Evolutionary conservation across 139 green algal species (phyloP), one percentile per base, ranked within the genome.

Genomic region (Coccomyxa sp.): DNA sequence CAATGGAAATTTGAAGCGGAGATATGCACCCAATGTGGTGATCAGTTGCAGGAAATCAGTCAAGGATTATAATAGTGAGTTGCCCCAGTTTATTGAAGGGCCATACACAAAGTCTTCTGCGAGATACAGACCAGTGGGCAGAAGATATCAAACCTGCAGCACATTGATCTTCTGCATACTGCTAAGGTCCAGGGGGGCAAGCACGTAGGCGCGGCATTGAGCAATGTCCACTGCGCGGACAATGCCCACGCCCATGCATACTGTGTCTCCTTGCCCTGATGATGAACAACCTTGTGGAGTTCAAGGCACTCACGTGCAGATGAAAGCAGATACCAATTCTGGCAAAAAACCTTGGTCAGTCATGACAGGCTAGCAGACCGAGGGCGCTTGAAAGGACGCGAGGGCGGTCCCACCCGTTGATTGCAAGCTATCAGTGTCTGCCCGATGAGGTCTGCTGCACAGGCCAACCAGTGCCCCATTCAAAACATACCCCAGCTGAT

Each of bases 381-480:
- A 51, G 38, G 3, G 3, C 7, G 38, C 38, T 3, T 7, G 7
- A 51, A 51, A 51, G 3, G 3, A 51, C 7, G 3, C 7, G 38
- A 51, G 38, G n/a, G 38, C 38, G 38, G 38, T 51, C 38, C 3
- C 38, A 51, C 38, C 38, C 38, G 38, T 7, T 51, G 38, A 7
- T 51, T 3, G 38, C 38, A 51, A 7, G 38, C 63, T 71, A 9
- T 71, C 63, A 71, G 18, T 71, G 4, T 14, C 21, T 71, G 18
- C 63, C 63, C 38, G 38, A 51, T 51, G 38, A 51, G 84, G 18
- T 58, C 58, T 74, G 87, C 71, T 84, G 83, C 59, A 27, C 10
- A 97, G 87, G 0, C 92, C 94, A 58, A 96, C 94, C 11, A 96
- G 67, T 0, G 89, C 84, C 12, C 90, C 92, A 77, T 96, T 97